Evolutionary conservation across 2,329 filamentous ascomycete species (phyloP).

Genomic region (Ilyonectria robusta): DNA sequence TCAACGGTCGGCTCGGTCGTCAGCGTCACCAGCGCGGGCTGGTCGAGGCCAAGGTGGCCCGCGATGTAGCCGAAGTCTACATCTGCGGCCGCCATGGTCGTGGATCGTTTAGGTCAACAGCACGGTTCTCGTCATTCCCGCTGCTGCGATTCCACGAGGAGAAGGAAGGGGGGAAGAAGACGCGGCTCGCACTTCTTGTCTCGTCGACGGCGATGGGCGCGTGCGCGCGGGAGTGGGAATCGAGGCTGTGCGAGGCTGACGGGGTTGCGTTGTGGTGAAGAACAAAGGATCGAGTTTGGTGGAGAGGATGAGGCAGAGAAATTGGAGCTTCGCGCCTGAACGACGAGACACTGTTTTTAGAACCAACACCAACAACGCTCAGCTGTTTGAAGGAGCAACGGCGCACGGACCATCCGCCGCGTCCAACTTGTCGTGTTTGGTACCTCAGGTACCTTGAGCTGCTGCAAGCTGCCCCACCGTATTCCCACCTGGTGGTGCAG

Average conservation of each 20-base stretch:
- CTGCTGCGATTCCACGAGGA: slow-evolving; percentile 28
- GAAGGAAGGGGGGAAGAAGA: slow-evolving; percentile 6
- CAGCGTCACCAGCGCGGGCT: slow-evolving; percentile 72
- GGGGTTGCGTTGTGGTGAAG: slow-evolving; percentile 16
- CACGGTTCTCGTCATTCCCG: slow-evolving; percentile 47
- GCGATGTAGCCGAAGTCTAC: slow-evolving; percentile 82
- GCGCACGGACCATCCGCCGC: slow-evolving; percentile 39
- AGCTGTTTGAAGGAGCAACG: slow-evolving; percentile 35
- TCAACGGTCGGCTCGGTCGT: slow-evolving; percentile 81
- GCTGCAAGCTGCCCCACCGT: slow-evolving; percentile 21
- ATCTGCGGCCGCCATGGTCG: slow-evolving; percentile 59
- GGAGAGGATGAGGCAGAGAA: slow-evolving; percentile 40
- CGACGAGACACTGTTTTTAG: slow-evolving; percentile 37
- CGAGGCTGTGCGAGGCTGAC: slow-evolving; percentile 6
- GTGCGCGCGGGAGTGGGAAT: slow-evolving; percentile 4
- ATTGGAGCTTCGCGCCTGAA: slow-evolving; percentile 47
- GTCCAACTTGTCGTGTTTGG: slow-evolving; percentile 1
- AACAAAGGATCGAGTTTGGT: slow-evolving; percentile 25
- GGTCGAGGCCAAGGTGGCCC: slow-evolving; percentile 77
- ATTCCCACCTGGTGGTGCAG: slow-evolving; percentile 33
- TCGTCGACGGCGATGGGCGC: slow-evolving; percentile 13
- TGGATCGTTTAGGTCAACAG: slow-evolving; percentile 44
- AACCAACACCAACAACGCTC: slow-evolving; percentile 38
- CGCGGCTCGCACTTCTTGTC: slow-evolving; percentile 9
- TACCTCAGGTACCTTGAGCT: not conserved